Evolutionary conservation across 768 basidiomycete genomes (phyloP), one percentile per base, ranked within the genome.

Genomic region (Galerina marginata): DNA sequence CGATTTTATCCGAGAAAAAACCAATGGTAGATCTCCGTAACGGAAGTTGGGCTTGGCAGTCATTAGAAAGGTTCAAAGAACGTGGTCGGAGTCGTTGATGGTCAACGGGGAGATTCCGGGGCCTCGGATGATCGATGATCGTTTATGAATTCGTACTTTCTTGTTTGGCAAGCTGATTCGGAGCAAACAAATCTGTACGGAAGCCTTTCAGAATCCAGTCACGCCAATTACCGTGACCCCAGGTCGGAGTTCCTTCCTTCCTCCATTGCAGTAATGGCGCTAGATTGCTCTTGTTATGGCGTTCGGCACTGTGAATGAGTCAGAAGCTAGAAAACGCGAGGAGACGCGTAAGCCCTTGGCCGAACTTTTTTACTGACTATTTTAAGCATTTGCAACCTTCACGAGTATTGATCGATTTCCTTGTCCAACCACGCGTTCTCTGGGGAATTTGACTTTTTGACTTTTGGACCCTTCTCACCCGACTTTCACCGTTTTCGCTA

Each of bases 1-100:
- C 23, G 44, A n/a, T 12, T 62, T 65, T 59, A 57, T 62, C 64
- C 64, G 64, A 65, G 45, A 55, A 53, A 51, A 53, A 42, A 26
- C 23, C 23, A 42, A 40, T 26, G 39, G 7, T 7, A 53, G 38
- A 7, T n/a, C 3, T n/a, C 42, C 20, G 10, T 14, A 40, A 15
- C 14, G 38, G 12, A 25, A 10, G 20, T 1, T 37, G 38, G 37
- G 38, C 51, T 52, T 26, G 20, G 25, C 9, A 3, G 39, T 14
- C 12, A 53, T 2, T 7, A 33, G 29, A 33, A 33, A 5, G 29
- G 29, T 33, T 7, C 5, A 33, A 33, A 33, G 29, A 33, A 33
- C 29, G 29, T 33, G 5, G 29, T 33, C 29, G 29, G 29, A 33
- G 29, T 33, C 29, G 29, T 33, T 20, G 20, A 20, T 20, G 1